Percentiles rank a stretch among this genome's conserved stretches.
Evolutionary conservation across 108 stramenopile species (phyloP).

Genomic region (Pseudonitzschia multiseries): DNA sequence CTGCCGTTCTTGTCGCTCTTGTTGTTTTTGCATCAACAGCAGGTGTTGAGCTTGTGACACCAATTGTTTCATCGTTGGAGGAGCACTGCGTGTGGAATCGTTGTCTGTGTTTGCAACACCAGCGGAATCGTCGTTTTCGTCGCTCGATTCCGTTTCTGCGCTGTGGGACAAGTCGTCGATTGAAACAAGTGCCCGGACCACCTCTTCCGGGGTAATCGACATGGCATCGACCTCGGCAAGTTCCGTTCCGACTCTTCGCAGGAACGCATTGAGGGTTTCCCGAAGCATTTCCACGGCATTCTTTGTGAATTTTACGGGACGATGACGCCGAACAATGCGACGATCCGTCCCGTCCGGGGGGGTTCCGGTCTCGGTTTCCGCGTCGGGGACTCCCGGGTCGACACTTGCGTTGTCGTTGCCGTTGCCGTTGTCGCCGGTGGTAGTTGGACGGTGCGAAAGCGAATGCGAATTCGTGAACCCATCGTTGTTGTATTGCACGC

Average conservation of each 20-base stretch:
- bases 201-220: neutral
- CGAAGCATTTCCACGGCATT: constrained; percentile 6
- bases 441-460: too few species aligned
- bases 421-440: neutral
- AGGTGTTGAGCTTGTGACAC: neutral
- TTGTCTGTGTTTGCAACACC: too few species aligned
- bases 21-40: neutral
- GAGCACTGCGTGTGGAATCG: too few species aligned
- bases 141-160: neutral
- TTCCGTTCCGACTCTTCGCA: neutral
- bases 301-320: neutral
- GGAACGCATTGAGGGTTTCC: neutral
- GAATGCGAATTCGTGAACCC: too few species aligned
- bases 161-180: neutral
- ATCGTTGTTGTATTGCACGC: too few species aligned
- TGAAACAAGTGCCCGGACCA: neutral
- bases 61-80: neutral
- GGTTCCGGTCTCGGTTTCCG: too few species aligned
- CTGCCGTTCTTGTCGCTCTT: neutral
- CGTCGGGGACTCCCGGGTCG: too few species aligned
- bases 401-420: neutral
- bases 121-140: neutral
- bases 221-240: neutral
- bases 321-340: neutral
- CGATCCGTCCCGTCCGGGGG: too few species aligned